These are phyloP conservation scores for Alternaria atra DNA, from an alignment of 2,329 filamentous ascomycete species.

Conservation along the genomic window DNA sequence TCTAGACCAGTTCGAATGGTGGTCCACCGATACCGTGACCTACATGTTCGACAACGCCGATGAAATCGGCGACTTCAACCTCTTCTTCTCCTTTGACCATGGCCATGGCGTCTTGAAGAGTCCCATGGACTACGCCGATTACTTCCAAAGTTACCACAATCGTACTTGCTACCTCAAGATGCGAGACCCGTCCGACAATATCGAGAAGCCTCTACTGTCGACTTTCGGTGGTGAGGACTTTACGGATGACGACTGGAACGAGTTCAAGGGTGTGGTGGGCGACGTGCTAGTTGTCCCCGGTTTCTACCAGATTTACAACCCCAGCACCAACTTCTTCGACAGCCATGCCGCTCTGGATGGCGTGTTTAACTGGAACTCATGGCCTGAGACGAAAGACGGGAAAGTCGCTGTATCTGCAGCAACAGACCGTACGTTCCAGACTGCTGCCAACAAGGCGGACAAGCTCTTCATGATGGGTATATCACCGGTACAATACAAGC, in stretches of 20 bases:
- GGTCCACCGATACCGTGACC: slow-evolving; percentile 39
- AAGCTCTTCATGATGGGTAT: slow-evolving; percentile 54
- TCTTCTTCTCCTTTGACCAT: slow-evolving; percentile 53
- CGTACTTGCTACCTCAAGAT: slow-evolving; percentile 39
- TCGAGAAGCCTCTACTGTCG: slow-evolving; percentile 40
- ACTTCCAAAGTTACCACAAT: slow-evolving; percentile 33
- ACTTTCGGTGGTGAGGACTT: slow-evolving; percentile 44
- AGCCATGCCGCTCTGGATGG: slow-evolving; percentile 43
- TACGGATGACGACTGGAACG: slow-evolving; percentile 23
- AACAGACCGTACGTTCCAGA: slow-evolving; percentile 43
- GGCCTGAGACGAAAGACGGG: slow-evolving; percentile 34
- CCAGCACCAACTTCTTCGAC: slow-evolving; percentile 33
- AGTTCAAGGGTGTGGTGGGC: slow-evolving; percentile 40
- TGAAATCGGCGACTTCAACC: slow-evolving; percentile 36
- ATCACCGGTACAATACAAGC: slow-evolving; percentile 54
- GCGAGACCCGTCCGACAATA: slow-evolving; percentile 18
- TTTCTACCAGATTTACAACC: slow-evolving; percentile 33
- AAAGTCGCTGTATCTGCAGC: slow-evolving; percentile 36
- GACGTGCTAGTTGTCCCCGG: slow-evolving; percentile 44
- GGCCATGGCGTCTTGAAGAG: slow-evolving; percentile 27
- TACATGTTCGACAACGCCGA: slow-evolving; percentile 46
- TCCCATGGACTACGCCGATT: slow-evolving; percentile 37
- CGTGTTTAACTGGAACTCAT: slow-evolving; percentile 53
- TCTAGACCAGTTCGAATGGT: slow-evolving; percentile 25
- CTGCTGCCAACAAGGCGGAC: slow-evolving; percentile 35